Evolutionary conservation across 202 grass and related monocot species (phyloP), one percentile per base, ranked within the genome.

Genomic region (Dendrocalamus latiflorus): DNA sequence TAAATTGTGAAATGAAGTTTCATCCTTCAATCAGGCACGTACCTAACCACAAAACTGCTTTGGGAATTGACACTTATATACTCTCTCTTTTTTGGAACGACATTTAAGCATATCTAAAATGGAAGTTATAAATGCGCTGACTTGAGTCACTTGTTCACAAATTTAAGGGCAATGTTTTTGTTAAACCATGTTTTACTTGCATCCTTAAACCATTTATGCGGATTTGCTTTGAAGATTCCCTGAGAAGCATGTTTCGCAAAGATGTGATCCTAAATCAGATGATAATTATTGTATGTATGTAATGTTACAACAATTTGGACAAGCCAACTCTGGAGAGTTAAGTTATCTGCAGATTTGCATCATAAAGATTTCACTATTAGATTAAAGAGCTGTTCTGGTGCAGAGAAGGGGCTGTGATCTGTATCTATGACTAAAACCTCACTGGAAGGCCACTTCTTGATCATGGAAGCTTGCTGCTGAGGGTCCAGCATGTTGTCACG

Each of bases 401-500:
- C n/a, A n/a, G n/a, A n/a, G n/a, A n/a, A n/a, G n/a, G n/a, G n/a
- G n/a, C n/a, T n/a, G n/a, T n/a, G n/a, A n/a, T n/a, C n/a, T n/a
- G n/a, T n/a, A n/a, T n/a, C n/a, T n/a, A n/a, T n/a, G n/a, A n/a
- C n/a, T 53, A 81, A 68, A 81, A 88, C 69, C 26, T 90, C 65
- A 30, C 79, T 74, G 9, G 88, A 65, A 66, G 88, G 82, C 90
- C 86, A 91, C 39, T 84, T 59, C 34, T 81, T 77, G 53, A 91
- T 83, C 90, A 88, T 88, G 61, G 74, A 81, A 44, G 76, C 82
- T 80, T 93, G 88, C 78, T 92, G 87, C 34, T 83, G 53, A 14
- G 88, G 88, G 17, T 75, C 73, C 76, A 94, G 28, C 69, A 83
- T 88, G 22, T 83, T 50, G 65, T 83, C 85, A 25, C 68, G 69